Evolutionary conservation across 495 filamentous ascomycete species (phyloP).

Genomic region (Tuber magnatum): DNA sequence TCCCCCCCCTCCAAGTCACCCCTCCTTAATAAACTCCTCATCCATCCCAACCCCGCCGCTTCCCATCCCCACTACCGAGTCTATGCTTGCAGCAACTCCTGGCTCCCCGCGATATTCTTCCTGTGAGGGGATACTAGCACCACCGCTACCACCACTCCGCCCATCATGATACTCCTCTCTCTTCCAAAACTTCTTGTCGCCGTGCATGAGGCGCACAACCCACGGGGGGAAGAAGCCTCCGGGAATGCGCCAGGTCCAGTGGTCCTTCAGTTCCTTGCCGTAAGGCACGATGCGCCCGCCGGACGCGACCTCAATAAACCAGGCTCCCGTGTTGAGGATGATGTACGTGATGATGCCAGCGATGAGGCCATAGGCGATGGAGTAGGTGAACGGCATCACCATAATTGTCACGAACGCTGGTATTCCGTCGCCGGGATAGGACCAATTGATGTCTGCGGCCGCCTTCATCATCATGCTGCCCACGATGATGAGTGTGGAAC

Average conservation of each 20-base stretch:
- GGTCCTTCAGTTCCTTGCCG: constrained; percentile 65
- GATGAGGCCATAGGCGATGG: constrained; percentile 71
- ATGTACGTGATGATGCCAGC: constrained; percentile 70
- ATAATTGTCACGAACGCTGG: constrained; percentile 74
- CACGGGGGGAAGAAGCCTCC: constrained; percentile 66
- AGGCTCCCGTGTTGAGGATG: constrained; percentile 58
- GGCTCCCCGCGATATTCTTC: background rate
- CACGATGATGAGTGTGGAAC: constrained; percentile 71
- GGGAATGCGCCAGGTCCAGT: constrained; percentile 61
- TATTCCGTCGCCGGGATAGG: constrained; percentile 60
- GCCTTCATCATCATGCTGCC: constrained; percentile 72
- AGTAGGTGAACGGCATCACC: constrained; percentile 74
- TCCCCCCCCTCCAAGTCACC: background rate
- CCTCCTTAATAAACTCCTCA: constrained; percentile 4
- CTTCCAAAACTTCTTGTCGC: constrained; percentile 62
- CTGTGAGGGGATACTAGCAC: constrained; percentile 6
- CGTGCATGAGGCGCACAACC: constrained; percentile 54
- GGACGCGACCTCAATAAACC: constrained; percentile 56
- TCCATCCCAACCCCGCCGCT: background rate
- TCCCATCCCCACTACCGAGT: constrained; percentile 10
- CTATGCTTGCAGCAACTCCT: constrained; percentile 9
- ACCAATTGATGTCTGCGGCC: constrained; percentile 74
- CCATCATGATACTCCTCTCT: constrained; percentile 35
- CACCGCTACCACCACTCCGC: constrained; percentile 9
- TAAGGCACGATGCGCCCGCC: constrained; percentile 63